Conservation (phyloP, 306 rosid species). For the Dryas octopetala region DNA sequence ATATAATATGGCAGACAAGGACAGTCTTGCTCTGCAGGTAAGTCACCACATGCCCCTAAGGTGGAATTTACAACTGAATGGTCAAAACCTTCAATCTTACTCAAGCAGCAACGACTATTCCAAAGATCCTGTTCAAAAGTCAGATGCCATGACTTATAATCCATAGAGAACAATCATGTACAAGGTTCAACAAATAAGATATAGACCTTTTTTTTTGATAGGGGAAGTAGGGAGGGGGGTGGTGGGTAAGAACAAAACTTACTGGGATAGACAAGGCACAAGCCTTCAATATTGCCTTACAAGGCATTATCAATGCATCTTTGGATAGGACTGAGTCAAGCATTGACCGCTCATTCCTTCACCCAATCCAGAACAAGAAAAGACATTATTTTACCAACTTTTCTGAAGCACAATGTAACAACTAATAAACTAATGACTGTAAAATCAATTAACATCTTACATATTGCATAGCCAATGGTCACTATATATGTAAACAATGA, state of each 20-base stretch:
- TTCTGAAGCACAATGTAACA: neutral
- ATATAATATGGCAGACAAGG: conserved; percentile 62
- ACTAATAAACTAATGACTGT: neutral
- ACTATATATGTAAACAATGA: neutral
- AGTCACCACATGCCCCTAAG: conserved; percentile 76
- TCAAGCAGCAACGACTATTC: conserved; percentile 73
- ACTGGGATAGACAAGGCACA: conserved; percentile 88
- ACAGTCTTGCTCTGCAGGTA: conserved; percentile 53
- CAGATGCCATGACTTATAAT: neutral
- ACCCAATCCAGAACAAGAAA: conserved; percentile 21
- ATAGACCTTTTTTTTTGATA: neutral
- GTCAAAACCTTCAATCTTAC: conserved; percentile 69
- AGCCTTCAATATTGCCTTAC: conserved; percentile 71
- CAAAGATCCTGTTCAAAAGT: conserved; percentile 68
- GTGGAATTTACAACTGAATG: conserved; percentile 67
- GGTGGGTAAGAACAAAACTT: conserved; percentile 33
- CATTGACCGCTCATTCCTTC: conserved; percentile 69
- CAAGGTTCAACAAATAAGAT: neutral
- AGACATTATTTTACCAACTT: neutral
- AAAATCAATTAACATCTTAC: neutral
- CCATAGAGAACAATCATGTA: neutral
- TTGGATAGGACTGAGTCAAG: conserved; percentile 61
- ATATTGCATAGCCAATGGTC: neutral
- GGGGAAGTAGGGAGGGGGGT: neutral
- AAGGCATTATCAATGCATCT: conserved; percentile 68